Base-by-base conservation (phyloP, 1,284 basidiomycete species). In the Cystobasidiaceae sp. region DNA sequence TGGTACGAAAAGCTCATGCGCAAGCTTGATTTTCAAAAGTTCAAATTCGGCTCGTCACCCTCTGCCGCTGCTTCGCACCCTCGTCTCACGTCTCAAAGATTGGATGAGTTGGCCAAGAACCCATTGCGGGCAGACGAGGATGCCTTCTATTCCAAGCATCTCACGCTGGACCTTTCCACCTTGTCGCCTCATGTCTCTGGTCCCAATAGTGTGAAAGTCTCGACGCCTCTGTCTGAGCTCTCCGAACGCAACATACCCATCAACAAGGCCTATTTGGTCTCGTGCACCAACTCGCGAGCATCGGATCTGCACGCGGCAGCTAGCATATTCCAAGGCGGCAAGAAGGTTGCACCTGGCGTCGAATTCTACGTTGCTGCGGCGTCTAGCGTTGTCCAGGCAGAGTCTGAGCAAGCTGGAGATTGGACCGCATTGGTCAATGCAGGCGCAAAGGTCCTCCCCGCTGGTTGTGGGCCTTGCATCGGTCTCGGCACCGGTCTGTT, bases 341-440 rank as follows among this genome's bases (percentile, higher is more conserved):
- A 86, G 74, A 89, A 86, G 74, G 84, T 98, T 54, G 90, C 93
- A 0, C 82, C 85, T 0, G 90, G 89, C 8, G 94, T 99, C 49
- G 90, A 97, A 72, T 97, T 99, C 75, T 98, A 97, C 80, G 87
- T 99, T 69, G 93, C 94, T 3, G 93, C 96, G 1, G 94, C 96
- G 0, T 90, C 87, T 69, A 92, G 90, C 11, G 82, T 85, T 45
- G 94, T 97, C 0, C 94, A 97, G 77, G 84, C 85, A 63, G 93
- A 97, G 74, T 85, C 90, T 0, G 93, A 97, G 77, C 81, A 79
- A 13, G 77, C 83, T 0, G 94, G 94, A 0, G 86, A 97, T 74
- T 98, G 94, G 96, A 87, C 87, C 48, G 81, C 86, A 0, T 82
- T 99, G 39, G 79, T 94, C 37, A 83, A 84, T 23, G 86, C 93